A percentile compares a stretch with the other conserved stretches of the same genome.
Conservation (phyloP, 805 yeast species). For the Ascoidea rubescens region DNA sequence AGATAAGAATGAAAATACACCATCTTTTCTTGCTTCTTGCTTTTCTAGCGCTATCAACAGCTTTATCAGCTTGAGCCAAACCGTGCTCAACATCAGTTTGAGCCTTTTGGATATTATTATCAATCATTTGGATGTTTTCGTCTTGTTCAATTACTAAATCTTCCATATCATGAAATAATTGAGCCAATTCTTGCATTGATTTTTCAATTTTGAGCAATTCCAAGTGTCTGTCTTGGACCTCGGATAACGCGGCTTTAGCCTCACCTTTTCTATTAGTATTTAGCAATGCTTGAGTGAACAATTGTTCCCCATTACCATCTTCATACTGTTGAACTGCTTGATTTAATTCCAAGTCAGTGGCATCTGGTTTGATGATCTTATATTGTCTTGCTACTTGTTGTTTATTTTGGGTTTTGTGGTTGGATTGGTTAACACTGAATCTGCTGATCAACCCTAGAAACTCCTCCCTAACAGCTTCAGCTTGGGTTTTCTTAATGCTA, state of each 20-base stretch:
- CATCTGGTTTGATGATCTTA: conserved; percentile 75
- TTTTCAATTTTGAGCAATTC: conserved; percentile 90
- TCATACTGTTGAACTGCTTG: conserved; percentile 60
- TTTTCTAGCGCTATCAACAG: conserved; percentile 74
- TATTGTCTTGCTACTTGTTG: conserved; percentile 87
- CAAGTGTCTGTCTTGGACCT: conserved; percentile 89
- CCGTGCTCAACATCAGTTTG: conserved; percentile 90
- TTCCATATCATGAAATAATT: conserved; percentile 92
- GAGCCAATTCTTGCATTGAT: conserved; percentile 90
- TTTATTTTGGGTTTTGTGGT: conserved; percentile 72
- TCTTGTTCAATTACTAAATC: conserved; percentile 92
- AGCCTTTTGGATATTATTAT: conserved; percentile 69
- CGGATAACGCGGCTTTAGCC: conserved; percentile 87
- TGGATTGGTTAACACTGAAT: conserved; percentile 75
- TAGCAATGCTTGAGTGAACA: conserved; percentile 83
- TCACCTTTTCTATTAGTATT: conserved; percentile 84
- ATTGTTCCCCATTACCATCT: conserved; percentile 62
- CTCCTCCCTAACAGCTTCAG: conserved; percentile 72
- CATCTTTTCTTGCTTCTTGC: conserved; percentile 85
- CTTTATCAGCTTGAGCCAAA: conserved; percentile 84
- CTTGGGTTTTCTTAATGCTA: conserved; percentile 75
- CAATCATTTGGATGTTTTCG: conserved; percentile 68
- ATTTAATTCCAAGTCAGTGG: conserved; percentile 70
- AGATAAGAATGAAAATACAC: conserved; percentile 50
- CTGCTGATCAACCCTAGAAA: conserved; percentile 79